These are phyloP conservation scores for Cladophialophora carrionii DNA, from an alignment of 2,329 filamentous ascomycete species.

Conservation along the genomic window DNA sequence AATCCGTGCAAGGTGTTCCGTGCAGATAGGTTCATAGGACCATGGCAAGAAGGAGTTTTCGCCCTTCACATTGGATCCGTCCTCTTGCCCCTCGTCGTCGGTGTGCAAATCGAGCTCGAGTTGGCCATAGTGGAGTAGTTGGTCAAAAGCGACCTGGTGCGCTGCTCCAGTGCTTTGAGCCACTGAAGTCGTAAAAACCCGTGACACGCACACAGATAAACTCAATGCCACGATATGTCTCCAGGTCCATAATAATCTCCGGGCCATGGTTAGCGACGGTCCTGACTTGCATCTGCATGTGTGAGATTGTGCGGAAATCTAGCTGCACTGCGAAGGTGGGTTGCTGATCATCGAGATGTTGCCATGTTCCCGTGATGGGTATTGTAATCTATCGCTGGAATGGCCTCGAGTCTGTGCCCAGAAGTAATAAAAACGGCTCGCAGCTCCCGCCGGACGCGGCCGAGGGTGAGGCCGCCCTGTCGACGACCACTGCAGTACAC, in stretches of 20 bases:
- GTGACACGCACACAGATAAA: not conserved
- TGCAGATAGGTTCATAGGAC: constrained; percentile 27
- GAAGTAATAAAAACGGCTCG: no score
- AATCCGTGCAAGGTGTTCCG: constrained; percentile 13
- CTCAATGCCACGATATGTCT: not conserved
- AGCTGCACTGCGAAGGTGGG: not conserved
- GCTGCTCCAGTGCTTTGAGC: not conserved
- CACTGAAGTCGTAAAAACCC: not conserved
- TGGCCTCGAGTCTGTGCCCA: not conserved
- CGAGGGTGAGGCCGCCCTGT: no score
- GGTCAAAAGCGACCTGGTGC: constrained; percentile 5
- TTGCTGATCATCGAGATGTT: not conserved
- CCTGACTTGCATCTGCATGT: not conserved
- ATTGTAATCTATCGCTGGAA: not conserved
- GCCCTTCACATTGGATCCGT: not conserved
- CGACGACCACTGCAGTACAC: no score
- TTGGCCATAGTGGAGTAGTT: constrained; percentile 21
- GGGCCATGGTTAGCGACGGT: not conserved
- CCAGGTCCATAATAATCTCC: not conserved
- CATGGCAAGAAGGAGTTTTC: constrained; percentile 10
- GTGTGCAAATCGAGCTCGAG: constrained; percentile 13
- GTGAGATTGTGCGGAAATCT: no score
- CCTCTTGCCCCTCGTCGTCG: not conserved
- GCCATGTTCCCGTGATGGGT: not conserved
- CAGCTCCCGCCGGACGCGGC: no score